These are phyloP conservation scores for Cudoniella acicularis DNA, from an alignment of 495 filamentous ascomycete genomes.

Conservation along the genomic window DNA sequence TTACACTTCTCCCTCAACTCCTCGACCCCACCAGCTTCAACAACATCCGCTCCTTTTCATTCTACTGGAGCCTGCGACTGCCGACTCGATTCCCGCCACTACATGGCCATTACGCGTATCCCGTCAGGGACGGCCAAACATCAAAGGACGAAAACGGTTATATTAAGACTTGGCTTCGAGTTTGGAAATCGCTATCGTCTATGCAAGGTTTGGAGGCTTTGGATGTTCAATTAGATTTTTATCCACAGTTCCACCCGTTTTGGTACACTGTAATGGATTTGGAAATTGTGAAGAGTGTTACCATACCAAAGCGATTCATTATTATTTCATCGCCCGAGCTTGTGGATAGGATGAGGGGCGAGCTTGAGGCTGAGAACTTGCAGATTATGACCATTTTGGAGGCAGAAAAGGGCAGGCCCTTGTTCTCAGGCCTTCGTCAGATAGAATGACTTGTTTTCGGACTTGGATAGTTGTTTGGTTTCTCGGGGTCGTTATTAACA, in stretches of 20 bases:
- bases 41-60: neutral
- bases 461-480: too few relatives aligned
- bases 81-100: neutral
- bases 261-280: too few relatives aligned
- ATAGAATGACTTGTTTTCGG: too few relatives aligned
- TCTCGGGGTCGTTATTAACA: too few relatives aligned
- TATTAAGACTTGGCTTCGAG: neutral
- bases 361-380: neutral
- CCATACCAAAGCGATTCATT: neutral
- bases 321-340: neutral
- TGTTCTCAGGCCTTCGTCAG: too few relatives aligned
- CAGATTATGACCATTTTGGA: neutral
- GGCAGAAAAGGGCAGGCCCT: too few relatives aligned
- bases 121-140: neutral
- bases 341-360: neutral
- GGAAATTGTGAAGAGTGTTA: neutral
- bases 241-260: too few relatives aligned
- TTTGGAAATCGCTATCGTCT: neutral
- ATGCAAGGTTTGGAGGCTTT: neutral
- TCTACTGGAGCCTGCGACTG: neutral
- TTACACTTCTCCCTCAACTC: neutral
- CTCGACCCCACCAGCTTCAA: neutral
- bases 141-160: neutral
- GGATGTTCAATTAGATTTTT: too few relatives aligned
- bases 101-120: neutral